Percentiles rank a stretch among this genome's conserved stretches.
phyloP scores from a whole-genome alignment of 2,329 filamentous ascomycete species.

The Nigrograna mackinnonii region DNA sequence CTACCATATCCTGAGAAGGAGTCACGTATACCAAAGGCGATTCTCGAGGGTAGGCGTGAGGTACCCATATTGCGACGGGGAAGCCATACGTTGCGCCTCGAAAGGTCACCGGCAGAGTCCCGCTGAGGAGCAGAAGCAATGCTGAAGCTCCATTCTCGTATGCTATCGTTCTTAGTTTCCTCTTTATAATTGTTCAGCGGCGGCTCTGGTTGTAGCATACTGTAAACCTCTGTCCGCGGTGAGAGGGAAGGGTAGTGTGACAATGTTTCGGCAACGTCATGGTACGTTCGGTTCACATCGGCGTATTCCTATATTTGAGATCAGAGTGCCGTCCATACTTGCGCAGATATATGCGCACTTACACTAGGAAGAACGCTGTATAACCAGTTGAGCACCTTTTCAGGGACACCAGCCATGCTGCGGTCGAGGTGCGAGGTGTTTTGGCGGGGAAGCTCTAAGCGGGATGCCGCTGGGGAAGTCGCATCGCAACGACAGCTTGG shows the following conservation, averaged over 20 bases:
- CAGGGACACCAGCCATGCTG: conserved; percentile 70
- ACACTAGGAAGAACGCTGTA: conserved; percentile 78
- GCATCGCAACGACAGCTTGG: conserved; percentile 9
- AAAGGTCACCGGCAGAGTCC: conserved; percentile 90
- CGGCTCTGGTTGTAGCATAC: conserved; percentile 54
- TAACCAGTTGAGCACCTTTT: conserved; percentile 92
- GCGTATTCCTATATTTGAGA: conserved; percentile 73
- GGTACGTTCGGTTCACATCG: conserved; percentile 90
- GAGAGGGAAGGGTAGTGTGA: conserved; percentile 78
- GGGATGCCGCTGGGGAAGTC: conserved; percentile 27
- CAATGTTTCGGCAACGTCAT: conserved; percentile 83
- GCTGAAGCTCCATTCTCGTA: conserved; percentile 87
- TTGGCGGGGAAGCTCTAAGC: conserved; percentile 29
- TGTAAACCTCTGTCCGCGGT: conserved; percentile 93
- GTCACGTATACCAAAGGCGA: conserved; percentile 87
- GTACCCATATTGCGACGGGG: conserved; percentile 90
- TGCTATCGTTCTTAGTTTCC: conserved; percentile 56
- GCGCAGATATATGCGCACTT: conserved; percentile 4
- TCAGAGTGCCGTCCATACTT: conserved; percentile 3
- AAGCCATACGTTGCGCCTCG: conserved; percentile 89
- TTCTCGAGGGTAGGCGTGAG: conserved; percentile 85
- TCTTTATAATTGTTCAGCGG: conserved; percentile 1
- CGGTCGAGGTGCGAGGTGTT: conserved; percentile 15
- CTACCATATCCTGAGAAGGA: conserved; percentile 83
- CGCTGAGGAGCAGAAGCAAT: conserved; percentile 81